Evolutionary conservation across 179 eudicot genomes (phyloP), one percentile per base, ranked within the genome.

Genomic region (Silene vulgaris): DNA sequence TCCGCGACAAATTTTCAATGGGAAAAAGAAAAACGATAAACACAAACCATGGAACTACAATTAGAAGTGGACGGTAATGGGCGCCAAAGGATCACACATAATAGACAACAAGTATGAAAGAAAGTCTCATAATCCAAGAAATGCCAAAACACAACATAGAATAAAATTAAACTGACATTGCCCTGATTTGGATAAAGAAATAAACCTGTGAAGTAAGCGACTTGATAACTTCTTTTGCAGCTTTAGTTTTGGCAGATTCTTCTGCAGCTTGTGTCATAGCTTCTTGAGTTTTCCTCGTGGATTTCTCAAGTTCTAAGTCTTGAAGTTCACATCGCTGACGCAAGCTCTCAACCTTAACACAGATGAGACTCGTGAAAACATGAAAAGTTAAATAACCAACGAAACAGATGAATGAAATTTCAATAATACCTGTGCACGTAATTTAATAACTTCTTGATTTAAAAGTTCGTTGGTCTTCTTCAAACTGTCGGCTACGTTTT

Each of bases 151-250:
- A 65, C 8, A 35, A 40, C 29, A 68, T 48, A 62, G 32, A 74
- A 19, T 3, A 20, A 29, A 68, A 37, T 20, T 4, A 73, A 66
- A 20, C n/a, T 14, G 40, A 16, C 17, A n/a, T 40, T 37, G 48
- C 35, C 2, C 62, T 11, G 17, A 72, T 32, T 32, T 6, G 12
- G 19, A 54, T 77, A n/a, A 3, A 59, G 59, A 78, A 17, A 65
- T 48, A 48, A 17, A 93, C 99, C 97, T 95, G 99, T 29, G 92
- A 89, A 50, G 95, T 90, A 75, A 95, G 95, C 16, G 93, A 92
- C 81, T 90, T 92, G 12, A 95, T 95, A 68, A 89, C 97, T 77
- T 92, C 99, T 81, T 95, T 95, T 37, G 99, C 99, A 77, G 99
- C 97, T 89, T 82, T 95, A 66, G 93, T 87, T 83, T 92, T 92